Evolutionary conservation across 192 early-diverging fungal species (phyloP).

Genomic region (Nowakowskiella sp.): DNA sequence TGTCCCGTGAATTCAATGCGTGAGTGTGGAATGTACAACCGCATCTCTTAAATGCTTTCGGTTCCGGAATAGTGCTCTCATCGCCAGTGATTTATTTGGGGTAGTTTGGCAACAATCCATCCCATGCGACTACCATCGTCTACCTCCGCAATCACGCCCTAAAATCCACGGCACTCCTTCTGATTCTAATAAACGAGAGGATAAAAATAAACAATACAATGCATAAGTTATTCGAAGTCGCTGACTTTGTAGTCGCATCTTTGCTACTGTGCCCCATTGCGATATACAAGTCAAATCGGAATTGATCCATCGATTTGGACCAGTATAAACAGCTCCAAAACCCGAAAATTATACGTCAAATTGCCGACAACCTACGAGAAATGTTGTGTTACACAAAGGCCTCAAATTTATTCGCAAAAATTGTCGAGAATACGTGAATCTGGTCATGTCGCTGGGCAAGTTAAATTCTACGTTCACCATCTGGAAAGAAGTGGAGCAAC

Average conservation of each 20-base stretch:
- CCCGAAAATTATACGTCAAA: conserved; percentile 36
- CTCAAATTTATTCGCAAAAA: too few species aligned
- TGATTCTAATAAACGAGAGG: conserved; percentile 54
- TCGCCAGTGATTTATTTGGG: too few species aligned
- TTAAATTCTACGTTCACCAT: conserved; percentile 40
- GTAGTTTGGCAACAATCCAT: too few species aligned
- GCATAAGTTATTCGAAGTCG: conserved; percentile 62
- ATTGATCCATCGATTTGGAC: conserved; percentile 45
- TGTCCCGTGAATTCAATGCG: too few species aligned
- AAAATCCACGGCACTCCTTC: too few species aligned
- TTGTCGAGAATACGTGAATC: conserved; percentile 42
- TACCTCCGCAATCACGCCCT: too few species aligned
- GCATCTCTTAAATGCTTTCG: too few species aligned
- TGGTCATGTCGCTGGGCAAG: conserved; percentile 42
- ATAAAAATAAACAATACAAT: conserved; percentile 51
- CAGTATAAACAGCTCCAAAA: conserved; percentile 46
- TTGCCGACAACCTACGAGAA: conserved; percentile 22
- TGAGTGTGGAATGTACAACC: too few species aligned
- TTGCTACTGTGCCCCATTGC: conserved; percentile 52
- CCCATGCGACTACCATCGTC: too few species aligned
- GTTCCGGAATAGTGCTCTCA: too few species aligned
- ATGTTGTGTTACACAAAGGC: conserved; percentile 43
- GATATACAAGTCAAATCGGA: conserved; percentile 44
- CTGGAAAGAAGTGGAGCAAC: conserved; percentile 32
- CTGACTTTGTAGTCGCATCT: conserved; percentile 53